Evolutionary conservation across 805 yeast genomes (phyloP).

Genomic region (Metschnikowia cubensis): DNA sequence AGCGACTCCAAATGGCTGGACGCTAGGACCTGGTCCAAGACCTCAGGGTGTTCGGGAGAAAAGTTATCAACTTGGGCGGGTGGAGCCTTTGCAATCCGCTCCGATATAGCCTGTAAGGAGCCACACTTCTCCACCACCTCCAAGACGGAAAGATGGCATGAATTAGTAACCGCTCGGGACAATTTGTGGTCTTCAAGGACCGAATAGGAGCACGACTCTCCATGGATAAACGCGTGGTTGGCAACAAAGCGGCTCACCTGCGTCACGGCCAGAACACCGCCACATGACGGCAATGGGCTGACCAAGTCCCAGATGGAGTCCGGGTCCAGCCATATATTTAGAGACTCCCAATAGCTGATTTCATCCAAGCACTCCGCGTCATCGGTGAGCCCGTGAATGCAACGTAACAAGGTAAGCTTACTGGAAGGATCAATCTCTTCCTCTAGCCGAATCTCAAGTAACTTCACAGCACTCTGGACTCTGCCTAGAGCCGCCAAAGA

Average conservation of each 20-base stretch:
- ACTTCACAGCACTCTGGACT: constrained; percentile 5
- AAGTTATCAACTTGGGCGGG: neutral
- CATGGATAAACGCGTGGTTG: constrained; percentile 6
- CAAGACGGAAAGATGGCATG: neutral
- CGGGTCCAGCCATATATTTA: neutral
- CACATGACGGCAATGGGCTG: neutral
- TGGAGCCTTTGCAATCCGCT: neutral
- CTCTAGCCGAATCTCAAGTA: constrained; percentile 9
- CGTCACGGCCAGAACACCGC: neutral
- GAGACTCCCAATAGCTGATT: constrained; percentile 8
- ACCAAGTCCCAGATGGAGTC: neutral
- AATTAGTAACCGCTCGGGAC: neutral
- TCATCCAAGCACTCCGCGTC: constrained; percentile 1
- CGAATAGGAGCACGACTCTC: constrained; percentile 4
- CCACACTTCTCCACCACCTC: constrained; percentile 2
- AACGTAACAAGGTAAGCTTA: constrained; percentile 4
- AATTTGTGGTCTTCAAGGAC: neutral
- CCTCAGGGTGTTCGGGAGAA: neutral
- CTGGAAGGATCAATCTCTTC: constrained; percentile 3
- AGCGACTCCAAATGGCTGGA: neutral
- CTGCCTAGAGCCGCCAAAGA: constrained; percentile 13
- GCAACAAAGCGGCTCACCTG: constrained; percentile 2
- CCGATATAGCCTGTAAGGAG: neutral
- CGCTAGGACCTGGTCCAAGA: neutral
- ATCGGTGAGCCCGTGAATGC: constrained; percentile 7